phyloP scores from a whole-genome alignment of 768 basidiomycete genomes.

The Collybia sp. region DNA sequence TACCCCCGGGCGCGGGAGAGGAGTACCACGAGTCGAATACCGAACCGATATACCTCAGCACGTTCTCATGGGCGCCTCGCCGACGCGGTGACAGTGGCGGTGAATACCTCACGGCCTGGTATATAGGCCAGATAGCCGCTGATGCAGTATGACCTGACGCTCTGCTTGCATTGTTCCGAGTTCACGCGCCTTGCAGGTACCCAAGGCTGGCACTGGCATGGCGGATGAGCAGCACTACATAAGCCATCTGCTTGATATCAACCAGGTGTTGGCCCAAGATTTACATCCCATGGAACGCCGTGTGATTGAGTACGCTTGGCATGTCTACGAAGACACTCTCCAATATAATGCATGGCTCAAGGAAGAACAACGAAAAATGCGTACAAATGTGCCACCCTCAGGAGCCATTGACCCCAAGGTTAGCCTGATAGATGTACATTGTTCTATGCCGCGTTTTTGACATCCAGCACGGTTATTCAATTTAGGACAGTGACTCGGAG shows the following conservation, averaged over 20 bases:
- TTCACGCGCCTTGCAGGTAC: constrained; percentile 26
- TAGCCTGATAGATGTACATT: no score
- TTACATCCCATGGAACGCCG: constrained; percentile 24
- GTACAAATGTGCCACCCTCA: no score
- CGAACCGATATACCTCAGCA: constrained; percentile 42
- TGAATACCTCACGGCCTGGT: constrained; percentile 55
- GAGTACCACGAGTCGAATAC: constrained; percentile 16
- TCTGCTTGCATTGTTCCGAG: neutral
- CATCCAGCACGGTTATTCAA: no score
- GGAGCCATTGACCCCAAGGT: no score
- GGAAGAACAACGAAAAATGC: neutral
- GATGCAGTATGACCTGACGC: constrained; percentile 36
- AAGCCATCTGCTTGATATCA: constrained; percentile 34
- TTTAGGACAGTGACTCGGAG: no score
- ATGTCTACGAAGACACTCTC: constrained; percentile 22
- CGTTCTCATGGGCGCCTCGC: constrained; percentile 20
- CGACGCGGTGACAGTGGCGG: constrained; percentile 23
- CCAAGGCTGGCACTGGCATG: constrained; percentile 50
- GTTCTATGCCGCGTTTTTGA: no score
- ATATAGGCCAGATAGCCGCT: constrained; percentile 44
- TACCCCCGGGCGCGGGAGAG: constrained; percentile 20
- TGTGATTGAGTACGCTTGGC: constrained; percentile 36
- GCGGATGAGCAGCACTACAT: constrained; percentile 47
- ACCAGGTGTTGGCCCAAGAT: constrained; percentile 31
- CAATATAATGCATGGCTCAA: constrained; percentile 3